A percentile compares a stretch with the other conserved stretches of the same genome.
These are phyloP conservation scores for Plicaturopsis crispa DNA, from an alignment of 768 basidiomycete genomes.

Conservation along the genomic window DNA sequence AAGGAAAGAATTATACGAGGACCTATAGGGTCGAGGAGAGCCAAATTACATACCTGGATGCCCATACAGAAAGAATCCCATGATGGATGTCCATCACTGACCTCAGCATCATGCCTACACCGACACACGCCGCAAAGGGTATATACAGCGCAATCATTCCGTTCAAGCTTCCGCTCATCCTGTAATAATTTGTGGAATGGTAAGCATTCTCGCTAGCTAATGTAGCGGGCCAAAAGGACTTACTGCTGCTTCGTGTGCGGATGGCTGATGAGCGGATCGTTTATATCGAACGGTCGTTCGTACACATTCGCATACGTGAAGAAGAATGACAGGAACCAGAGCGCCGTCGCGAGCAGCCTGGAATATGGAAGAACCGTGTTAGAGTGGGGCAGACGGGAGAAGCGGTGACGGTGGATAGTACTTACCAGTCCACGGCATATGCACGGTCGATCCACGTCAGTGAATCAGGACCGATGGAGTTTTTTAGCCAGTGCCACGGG, in stretches of 20 bases:
- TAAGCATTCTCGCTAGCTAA: constrained; percentile 3
- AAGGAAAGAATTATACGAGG: constrained; percentile 3
- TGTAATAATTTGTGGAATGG: constrained; percentile 14
- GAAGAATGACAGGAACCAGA: too few species aligned
- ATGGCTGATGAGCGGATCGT: constrained; percentile 48
- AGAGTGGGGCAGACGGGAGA: too few species aligned
- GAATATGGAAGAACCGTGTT: too few species aligned
- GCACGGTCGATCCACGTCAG: too few species aligned
- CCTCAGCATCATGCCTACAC: constrained; percentile 28
- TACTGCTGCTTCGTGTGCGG: constrained; percentile 45
- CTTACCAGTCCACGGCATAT: too few species aligned
- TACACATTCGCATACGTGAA: too few species aligned
- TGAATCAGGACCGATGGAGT: too few species aligned
- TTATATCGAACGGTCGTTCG: constrained; percentile 38
- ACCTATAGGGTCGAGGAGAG: too few species aligned
- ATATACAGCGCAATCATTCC: constrained; percentile 36
- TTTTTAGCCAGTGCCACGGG: too few species aligned
- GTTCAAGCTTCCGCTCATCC: constrained; percentile 42
- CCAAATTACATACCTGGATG: constrained; percentile 27
- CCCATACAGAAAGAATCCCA: constrained; percentile 41
- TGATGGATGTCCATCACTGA: constrained; percentile 53
- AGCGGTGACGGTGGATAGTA: too few species aligned
- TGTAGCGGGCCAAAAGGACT: constrained; percentile 8
- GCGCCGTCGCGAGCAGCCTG: too few species aligned
- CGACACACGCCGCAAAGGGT: constrained; percentile 32